These are phyloP conservation scores for Spirogloea muscicola DNA, from an alignment of 139 green algal genomes.

Conservation along the genomic window DNA sequence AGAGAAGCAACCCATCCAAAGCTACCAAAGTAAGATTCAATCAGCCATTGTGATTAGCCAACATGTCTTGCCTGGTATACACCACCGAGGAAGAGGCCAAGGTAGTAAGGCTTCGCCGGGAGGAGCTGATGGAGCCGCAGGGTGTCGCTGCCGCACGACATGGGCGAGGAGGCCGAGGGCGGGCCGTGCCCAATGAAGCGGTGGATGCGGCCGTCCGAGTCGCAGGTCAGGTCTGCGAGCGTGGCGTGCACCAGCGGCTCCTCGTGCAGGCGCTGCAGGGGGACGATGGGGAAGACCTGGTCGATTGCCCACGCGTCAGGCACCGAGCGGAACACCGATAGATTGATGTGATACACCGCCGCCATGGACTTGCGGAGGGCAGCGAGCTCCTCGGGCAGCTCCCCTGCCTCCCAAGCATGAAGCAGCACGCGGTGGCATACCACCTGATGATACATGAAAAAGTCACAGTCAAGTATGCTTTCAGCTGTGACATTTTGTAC, in stretches of 20 bases:
- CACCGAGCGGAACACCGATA: slow-evolving; percentile 62
- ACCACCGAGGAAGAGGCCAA: slow-evolving; percentile 59
- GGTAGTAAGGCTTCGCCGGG: slow-evolving; percentile 48
- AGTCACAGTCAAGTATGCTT: no score
- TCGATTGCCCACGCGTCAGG: slow-evolving; percentile 65
- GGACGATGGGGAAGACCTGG: slow-evolving; percentile 69
- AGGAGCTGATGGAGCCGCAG: slow-evolving; percentile 57
- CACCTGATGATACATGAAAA: no score
- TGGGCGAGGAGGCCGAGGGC: slow-evolving; percentile 1
- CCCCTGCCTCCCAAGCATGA: neutral
- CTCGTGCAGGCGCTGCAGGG: slow-evolving; percentile 58
- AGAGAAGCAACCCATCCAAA: no score
- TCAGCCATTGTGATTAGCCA: no score
- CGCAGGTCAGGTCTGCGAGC: slow-evolving; percentile 65
- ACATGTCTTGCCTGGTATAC: slow-evolving; percentile 53
- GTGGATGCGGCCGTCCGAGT: slow-evolving; percentile 62
- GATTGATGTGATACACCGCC: slow-evolving; percentile 50
- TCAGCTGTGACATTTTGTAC: no score
- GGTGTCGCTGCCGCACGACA: no score
- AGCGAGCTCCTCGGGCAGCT: slow-evolving; percentile 27
- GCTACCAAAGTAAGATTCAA: no score
- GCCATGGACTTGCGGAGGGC: slow-evolving; percentile 17
- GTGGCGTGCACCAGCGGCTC: slow-evolving; percentile 51
- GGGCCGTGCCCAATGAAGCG: slow-evolving; percentile 53
- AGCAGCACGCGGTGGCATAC: slow-evolving; percentile 39